Evolutionary conservation across 139 green algal genomes (phyloP), one percentile per base, ranked within the genome.

Genomic region (Haematococcus lacustris): DNA sequence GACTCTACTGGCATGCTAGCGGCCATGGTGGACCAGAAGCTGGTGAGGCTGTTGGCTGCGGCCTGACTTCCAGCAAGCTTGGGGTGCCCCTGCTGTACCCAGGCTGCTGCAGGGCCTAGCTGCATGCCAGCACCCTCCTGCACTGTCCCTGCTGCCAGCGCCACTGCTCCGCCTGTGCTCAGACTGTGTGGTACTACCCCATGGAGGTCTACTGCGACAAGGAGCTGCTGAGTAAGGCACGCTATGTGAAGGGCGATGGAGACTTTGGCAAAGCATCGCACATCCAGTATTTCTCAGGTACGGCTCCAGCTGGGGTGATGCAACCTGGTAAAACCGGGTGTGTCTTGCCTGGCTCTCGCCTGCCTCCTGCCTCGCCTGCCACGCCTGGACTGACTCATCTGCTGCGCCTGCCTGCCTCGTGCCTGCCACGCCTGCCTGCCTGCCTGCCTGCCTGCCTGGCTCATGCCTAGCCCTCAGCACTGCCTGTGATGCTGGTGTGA

Each of bases 161-260:
- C 34, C 5, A n/a, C 17, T 69, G 6, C 7, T 28, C 34, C 33
- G n/a, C n/a, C n/a, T n/a, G n/a, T n/a, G n/a, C 65, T 23, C 68
- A 83, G 80, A 78, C 79, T n/a, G 78, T 91, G 34, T 93, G 89
- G 90, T 91, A 91, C 75, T 88, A 90, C 74, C 86, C 89, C 30
- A 78, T 82, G n/a, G 82, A 81, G 33, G 79, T 83, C 34, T 91
- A 82, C 74, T 76, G 87, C 28, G 88, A 93, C 77, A 74, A 73
- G 35, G 87, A 91, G 61, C 78, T 95, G 32, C 73, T 92, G 40
- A 35, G 57, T 13, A 72, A 78, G n/a, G 89, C 87, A 13, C 79
- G 70, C 53, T 83, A 75, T 41, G 73, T 73, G 32, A 84, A 84
- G 71, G 33, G 35, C 21, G 83, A 82, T 47, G 70, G 60, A 33